Conservation (phyloP, 768 basidiomycete genomes). For the Fomitopsis serialis region DNA sequence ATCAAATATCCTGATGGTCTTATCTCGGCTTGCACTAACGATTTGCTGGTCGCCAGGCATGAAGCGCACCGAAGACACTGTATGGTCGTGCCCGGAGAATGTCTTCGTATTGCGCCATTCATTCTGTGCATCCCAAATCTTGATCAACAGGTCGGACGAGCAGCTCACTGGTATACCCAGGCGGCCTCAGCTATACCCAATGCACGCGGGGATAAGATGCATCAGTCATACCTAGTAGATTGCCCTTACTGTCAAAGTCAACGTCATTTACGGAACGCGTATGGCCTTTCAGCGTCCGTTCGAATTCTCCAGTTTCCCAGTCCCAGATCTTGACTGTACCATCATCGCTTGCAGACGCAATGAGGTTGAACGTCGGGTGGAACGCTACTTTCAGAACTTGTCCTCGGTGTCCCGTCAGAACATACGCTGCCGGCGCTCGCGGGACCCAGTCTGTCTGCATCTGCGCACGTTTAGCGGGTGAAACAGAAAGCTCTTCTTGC, state of each 20-base stretch:
- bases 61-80: slow-evolving; percentile 49
- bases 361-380: slow-evolving; percentile 46
- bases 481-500: slow-evolving; percentile 61
- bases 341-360: slow-evolving; percentile 53
- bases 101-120: slow-evolving; percentile 53
- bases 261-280: slow-evolving; percentile 52
- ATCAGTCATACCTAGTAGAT: slow-evolving; percentile 49
- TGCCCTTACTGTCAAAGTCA: slow-evolving; percentile 52
- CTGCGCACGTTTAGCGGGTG: slow-evolving; percentile 48
- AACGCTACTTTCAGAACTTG: slow-evolving; percentile 38
- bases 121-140: slow-evolving; percentile 51
- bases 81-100: slow-evolving; percentile 52
- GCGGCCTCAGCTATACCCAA: slow-evolving; percentile 61
- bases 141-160: slow-evolving; percentile 51
- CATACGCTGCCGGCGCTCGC: slow-evolving; percentile 75
- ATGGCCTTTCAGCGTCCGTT: slow-evolving; percentile 55
- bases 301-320: slow-evolving; percentile 58
- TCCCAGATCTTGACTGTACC: slow-evolving; percentile 56
- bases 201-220: slow-evolving; percentile 49
- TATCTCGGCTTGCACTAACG: slow-evolving; percentile 50
- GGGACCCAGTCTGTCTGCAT: slow-evolving; percentile 85
- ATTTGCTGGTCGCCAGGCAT: slow-evolving; percentile 47
- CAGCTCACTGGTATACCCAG: slow-evolving; percentile 68
- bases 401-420: slow-evolving; percentile 46
- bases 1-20: slow-evolving; percentile 51